These are phyloP conservation scores for Coemansia sp. DNA, from an alignment of 192 early-diverging fungal genomes.

Conservation along the genomic window DNA sequence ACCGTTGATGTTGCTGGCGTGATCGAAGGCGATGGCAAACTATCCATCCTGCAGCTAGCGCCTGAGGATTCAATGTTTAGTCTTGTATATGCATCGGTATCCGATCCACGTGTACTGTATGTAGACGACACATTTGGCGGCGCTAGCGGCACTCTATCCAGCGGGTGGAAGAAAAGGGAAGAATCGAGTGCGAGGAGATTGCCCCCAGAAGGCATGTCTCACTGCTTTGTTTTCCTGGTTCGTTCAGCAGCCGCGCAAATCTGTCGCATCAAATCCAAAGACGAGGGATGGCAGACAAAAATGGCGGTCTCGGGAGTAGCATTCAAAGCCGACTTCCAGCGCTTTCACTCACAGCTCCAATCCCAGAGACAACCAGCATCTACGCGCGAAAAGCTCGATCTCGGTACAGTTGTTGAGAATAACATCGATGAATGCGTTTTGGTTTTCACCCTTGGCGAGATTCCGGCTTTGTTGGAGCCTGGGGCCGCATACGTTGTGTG, in stretches of 20 bases:
- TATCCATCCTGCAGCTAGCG: not conserved
- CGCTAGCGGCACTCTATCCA: not conserved
- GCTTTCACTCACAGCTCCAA: not conserved
- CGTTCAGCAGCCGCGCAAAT: slow-evolving; percentile 2
- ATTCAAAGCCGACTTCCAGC: not conserved
- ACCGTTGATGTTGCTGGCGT: slow-evolving; percentile 2
- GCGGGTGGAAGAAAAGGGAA: not conserved
- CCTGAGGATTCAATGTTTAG: slow-evolving; percentile 7
- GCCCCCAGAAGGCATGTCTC: not conserved
- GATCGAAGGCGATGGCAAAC: not conserved
- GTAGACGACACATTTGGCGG: slow-evolving; percentile 31
- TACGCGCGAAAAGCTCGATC: not conserved
- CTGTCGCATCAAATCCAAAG: not conserved
- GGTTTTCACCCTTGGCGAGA: slow-evolving; percentile 5
- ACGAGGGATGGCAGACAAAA: not conserved
- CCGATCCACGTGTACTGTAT: slow-evolving; percentile 10
- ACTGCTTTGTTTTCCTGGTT: slow-evolving; percentile 26
- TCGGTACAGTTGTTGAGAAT: not conserved
- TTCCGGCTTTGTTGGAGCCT: slow-evolving; percentile 14
- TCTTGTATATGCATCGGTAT: slow-evolving; percentile 19
- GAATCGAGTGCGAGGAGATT: not conserved
- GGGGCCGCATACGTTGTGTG: slow-evolving; percentile 33
- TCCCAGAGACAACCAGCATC: not conserved
- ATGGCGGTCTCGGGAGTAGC: not conserved
- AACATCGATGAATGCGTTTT: slow-evolving; percentile 12